Conservation (phyloP, 2,329 filamentous ascomycete species). For the Ophiostoma perfectum region DNA sequence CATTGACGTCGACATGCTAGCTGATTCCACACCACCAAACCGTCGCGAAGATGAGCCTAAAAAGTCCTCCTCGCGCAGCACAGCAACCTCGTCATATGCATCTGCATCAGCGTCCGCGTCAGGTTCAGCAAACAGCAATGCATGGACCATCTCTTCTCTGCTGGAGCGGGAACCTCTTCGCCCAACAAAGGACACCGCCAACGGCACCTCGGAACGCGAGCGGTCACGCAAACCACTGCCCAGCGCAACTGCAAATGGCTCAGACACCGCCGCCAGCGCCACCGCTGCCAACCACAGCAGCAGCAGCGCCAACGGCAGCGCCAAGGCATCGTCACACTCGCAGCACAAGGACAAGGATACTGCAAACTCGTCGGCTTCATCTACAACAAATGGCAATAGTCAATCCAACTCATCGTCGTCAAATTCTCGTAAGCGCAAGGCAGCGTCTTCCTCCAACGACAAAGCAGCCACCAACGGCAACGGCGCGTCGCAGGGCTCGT, state of each 20-base stretch:
- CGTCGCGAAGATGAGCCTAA: slow-evolving; percentile 53
- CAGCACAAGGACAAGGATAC: slow-evolving; percentile 29
- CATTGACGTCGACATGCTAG: slow-evolving; percentile 73
- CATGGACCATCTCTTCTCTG: slow-evolving; percentile 16
- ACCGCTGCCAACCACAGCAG: slow-evolving; percentile 24
- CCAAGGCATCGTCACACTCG: slow-evolving; percentile 18
- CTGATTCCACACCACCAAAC: slow-evolving; percentile 7
- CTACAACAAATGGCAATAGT: slow-evolving; percentile 26
- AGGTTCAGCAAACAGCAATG: background rate
- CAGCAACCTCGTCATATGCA: slow-evolving; percentile 23
- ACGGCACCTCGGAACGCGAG: slow-evolving; percentile 13
- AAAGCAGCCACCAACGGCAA: slow-evolving; percentile 28
- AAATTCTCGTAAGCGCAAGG: slow-evolving; percentile 79
- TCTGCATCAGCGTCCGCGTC: slow-evolving; percentile 19
- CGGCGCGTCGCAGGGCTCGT: slow-evolving; percentile 14
- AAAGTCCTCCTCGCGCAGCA: slow-evolving; percentile 40
- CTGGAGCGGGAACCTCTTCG: slow-evolving; percentile 23
- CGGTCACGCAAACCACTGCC: slow-evolving; percentile 26
- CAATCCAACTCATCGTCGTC: slow-evolving; percentile 40
- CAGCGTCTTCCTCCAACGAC: slow-evolving; percentile 39
- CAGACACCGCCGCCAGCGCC: slow-evolving; percentile 23
- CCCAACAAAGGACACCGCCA: slow-evolving; percentile 20
- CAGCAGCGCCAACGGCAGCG: slow-evolving; percentile 27
- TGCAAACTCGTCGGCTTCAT: slow-evolving; percentile 27
- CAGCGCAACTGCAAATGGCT: slow-evolving; percentile 29